phyloP scores from a whole-genome alignment of 208 protist species.

The Trypanosoma cruzi region DNA sequence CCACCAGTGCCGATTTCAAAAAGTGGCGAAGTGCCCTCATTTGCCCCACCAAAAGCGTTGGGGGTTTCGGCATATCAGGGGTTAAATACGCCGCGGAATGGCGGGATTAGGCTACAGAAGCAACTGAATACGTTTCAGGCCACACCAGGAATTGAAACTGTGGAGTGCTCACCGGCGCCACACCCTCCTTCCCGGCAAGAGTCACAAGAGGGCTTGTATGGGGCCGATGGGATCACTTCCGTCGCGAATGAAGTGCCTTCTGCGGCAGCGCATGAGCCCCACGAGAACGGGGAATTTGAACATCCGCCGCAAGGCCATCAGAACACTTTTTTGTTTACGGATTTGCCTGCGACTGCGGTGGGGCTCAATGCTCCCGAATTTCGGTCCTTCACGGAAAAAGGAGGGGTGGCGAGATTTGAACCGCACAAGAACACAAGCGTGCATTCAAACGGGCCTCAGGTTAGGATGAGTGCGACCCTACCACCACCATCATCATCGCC shows the following conservation, averaged over 20 bases:
- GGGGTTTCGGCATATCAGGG: neutral
- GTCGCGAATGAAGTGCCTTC: neutral
- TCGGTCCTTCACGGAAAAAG: neutral
- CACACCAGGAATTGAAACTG: neutral
- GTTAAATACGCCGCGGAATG: conserved; percentile 17
- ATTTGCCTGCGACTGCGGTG: neutral
- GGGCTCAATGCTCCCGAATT: neutral
- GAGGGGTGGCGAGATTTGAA: neutral
- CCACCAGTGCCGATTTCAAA: neutral
- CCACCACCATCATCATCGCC: neutral
- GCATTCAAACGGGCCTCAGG: neutral
- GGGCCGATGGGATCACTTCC: neutral
- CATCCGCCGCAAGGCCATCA: neutral
- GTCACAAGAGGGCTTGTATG: conserved; percentile 3
- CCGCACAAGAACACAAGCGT: neutral
- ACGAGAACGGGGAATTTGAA: neutral
- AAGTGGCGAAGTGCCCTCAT: neutral
- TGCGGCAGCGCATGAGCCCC: too few relatives aligned
- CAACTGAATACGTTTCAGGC: neutral
- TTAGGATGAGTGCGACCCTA: neutral
- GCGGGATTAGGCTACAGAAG: conserved; percentile 5
- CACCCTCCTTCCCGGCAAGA: conserved; percentile 8
- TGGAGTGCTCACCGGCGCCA: conserved; percentile 17
- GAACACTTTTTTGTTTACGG: neutral
- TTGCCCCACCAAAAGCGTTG: neutral